Base-by-base conservation (phyloP, 495 filamentous ascomycete species). In the Penicillium malachiteum region DNA sequence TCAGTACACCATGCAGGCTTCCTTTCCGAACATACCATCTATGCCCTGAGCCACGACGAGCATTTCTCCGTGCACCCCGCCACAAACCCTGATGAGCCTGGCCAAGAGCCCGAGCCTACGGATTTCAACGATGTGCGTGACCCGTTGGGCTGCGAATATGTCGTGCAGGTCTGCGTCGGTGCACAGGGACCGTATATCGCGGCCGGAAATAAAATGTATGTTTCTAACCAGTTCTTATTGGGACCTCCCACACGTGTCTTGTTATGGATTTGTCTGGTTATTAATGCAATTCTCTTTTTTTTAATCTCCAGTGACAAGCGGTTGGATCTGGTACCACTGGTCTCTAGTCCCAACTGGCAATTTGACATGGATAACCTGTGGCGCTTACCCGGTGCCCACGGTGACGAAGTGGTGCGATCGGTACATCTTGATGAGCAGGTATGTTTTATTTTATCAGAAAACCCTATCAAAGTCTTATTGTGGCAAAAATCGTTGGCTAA, bases 1-100 rank as follows among this genome's bases (percentile, higher is more conserved):
- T 93, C 91, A 2, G 84, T 98, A 35, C 90, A 96, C 69, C 89
- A 87, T 56, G 86, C 91, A 16, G 90, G 87, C 13, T 97, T 96
- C 68, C 73, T 96, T 5, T 81, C 76, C 52, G 73, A 82, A 30
- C 80, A 76, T 7, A 81, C 86, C 51, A 81, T 93, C 58, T 93
- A 81, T 64, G 88, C 86, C 13, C 69, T 92, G 3, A 91, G 87
- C 55, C 87, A 92, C 64, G 90, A 95, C 67, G 89, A 95, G 67
- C 81, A 78, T 46, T 83, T 96, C 41, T 87, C 88, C 7, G 78
- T 96, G 49, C 91, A 95, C 68, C 80, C 84, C 32, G 78, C 85
- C 32, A 85, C 87, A 18, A 75, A 79, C 37, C 75, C 72, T 17
- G 80, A 85, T 48, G 83, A 83, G 17, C 73, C 75, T 3, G 76